Base-by-base conservation (phyloP, 176 grass and related monocot species). In the Triticum timopheevii region DNA sequence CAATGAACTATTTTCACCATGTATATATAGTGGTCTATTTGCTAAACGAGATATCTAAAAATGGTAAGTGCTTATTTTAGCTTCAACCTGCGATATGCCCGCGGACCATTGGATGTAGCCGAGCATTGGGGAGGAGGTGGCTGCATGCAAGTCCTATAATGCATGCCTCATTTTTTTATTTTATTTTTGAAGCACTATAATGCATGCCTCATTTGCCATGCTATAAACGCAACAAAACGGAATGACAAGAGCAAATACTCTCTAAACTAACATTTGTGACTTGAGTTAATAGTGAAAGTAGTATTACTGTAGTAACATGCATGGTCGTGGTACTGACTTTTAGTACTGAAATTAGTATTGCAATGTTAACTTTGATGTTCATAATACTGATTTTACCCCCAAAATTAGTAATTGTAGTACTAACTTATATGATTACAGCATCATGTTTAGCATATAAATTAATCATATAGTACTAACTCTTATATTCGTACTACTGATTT, bases 21-120 rank as follows among this genome's bases (percentile, higher is more conserved):
- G 35, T 58, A 30, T 84, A 84, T 87, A 84, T 87, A 91, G 89
- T 50, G 35, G 8, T 13, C 61, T 47, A 38, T 68, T 73, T 66
- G 34, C 5, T 3, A 4, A 49, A 50, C 7, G 7, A 50, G 13
- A 49, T 49, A 75, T 50, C 42, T 49, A 75, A 75, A 75, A 49
- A 28, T 8, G 24, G 72, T 0, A 75, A 49, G 13, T 50, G 24
- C 72, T 28, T 8, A 75, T 75, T 75, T 75, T 49, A 75, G 72
- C 72, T 22, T 50, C 24, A 30, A 75, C 42, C 25, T 17, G 39
- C 12, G 23, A 10, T 7, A 3, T 42, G 3, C 23, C 13, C 6
- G 5, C 22, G 23, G 1, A 25, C 2, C 40, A 25, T 42, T 44
- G 38, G 22, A 73, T 45, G 38, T 7, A 45, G 12, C 6, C 24